These are phyloP conservation scores for Sideroxylon spinosum DNA, from an alignment of 179 eudicot genomes.

Conservation along the genomic window DNA sequence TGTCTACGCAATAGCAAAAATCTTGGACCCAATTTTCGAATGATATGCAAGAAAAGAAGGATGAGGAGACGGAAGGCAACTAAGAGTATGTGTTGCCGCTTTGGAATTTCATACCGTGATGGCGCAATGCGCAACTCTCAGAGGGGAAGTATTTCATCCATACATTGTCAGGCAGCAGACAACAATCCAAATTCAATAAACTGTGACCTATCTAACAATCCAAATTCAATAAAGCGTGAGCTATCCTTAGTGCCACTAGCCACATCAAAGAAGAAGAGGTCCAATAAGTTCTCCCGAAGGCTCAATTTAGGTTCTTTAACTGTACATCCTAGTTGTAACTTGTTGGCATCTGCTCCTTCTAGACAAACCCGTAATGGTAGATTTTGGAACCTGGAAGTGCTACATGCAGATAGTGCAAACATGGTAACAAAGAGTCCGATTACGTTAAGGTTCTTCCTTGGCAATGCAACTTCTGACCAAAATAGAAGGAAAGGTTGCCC, in stretches of 20 bases:
- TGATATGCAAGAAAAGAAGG: background rate
- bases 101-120: background rate
- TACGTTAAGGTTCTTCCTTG: too few species aligned
- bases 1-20: too few species aligned
- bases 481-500: background rate
- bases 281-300: background rate
- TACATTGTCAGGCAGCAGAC: background rate
- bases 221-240: background rate
- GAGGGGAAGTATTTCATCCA: background rate
- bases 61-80: conserved; percentile 1
- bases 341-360: conserved; percentile 2
- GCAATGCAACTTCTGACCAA: background rate
- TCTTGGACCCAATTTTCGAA: too few species aligned
- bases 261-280: conserved; percentile 9
- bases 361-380: background rate
- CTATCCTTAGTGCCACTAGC: background rate
- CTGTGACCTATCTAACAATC: too few species aligned
- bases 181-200: conserved; percentile 15
- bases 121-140: background rate
- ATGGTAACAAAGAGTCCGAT: background rate
- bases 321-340: background rate
- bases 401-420: background rate
- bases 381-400: background rate
- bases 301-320: background rate
- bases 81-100: background rate